Base-by-base conservation (phyloP, 768 basidiomycete genomes). In the Paxillus ammoniavirescens region DNA sequence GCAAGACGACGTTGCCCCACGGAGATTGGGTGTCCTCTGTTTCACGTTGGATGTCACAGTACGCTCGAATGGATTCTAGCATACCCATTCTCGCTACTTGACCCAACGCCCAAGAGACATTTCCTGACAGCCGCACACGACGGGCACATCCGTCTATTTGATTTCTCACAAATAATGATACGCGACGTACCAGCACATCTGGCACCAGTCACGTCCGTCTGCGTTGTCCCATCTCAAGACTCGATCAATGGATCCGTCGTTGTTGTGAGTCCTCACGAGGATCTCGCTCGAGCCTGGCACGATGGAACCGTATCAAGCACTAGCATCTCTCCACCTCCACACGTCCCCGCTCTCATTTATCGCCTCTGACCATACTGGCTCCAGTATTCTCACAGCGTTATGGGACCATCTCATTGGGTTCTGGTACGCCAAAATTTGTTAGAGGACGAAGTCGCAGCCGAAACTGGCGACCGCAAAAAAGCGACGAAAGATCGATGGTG, bases 21-120 rank as follows among this genome's bases (percentile, higher is more conserved):
- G 88, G 98, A 49, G 94, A 98, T 58, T 98, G 96, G 96, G 89
- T 97, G 0, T 93, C 92, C 2, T 84, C 86, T 14, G 80, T 92
- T 17, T 85, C 83, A 5, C 87, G 83, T 65, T 69, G 77, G 57
- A 64, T 82, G 45, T 72, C 75, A 35, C 35, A 35, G 15, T 47
- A 37, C 21, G 37, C n/a, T 55, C 53, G 35, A 6, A 12, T 43
- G 6, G 17, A 43, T 21, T 43, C 9, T n/a, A 43, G 42, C 9
- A 2, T 15, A 15, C 18, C 9, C 42, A 43, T 43, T 26, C 18
- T 23, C 12, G 8, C 23, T 18, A 10, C 42, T 23, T 26, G 13
- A 30, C 8, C 4, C 28, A 30, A 8, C 8, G 28, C 5, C 42
- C 36, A 21, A 3, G 52, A 92, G 90, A 37, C 75, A 82, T 55